Conservation (phyloP, 768 basidiomycete genomes). For the Tylopilus cervinicoccineus region DNA sequence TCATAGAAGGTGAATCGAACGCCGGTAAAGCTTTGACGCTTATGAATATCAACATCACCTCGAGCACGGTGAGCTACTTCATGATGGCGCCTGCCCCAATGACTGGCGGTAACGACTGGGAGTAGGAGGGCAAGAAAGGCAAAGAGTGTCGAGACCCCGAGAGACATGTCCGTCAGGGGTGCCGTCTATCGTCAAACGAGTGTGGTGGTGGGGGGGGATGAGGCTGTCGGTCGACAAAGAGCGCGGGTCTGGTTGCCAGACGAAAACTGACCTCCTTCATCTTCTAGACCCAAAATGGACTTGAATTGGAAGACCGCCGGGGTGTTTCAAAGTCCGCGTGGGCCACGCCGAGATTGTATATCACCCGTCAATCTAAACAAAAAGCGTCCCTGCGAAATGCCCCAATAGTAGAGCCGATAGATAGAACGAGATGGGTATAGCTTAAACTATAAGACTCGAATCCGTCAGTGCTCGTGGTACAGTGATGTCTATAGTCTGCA, state of each 20-base stretch:
- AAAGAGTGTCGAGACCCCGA: slow-evolving; percentile 28
- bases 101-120: slow-evolving; percentile 32
- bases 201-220: slow-evolving; percentile 4
- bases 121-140: slow-evolving; percentile 33
- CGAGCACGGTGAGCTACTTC: slow-evolving; percentile 47
- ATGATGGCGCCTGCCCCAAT: slow-evolving; percentile 39
- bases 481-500: slow-evolving; percentile 17
- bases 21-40: slow-evolving; percentile 31
- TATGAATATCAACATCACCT: slow-evolving; percentile 38
- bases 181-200: slow-evolving; percentile 16
- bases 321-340: too few relatives aligned
- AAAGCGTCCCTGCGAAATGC: neutral
- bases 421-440: slow-evolving; percentile 28
- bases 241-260: slow-evolving; percentile 12
- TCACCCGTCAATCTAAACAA: slow-evolving; percentile 6
- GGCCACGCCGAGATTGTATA: too few relatives aligned
- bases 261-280: slow-evolving; percentile 8
- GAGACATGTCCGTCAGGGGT: slow-evolving; percentile 13
- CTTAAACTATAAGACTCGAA: slow-evolving; percentile 10
- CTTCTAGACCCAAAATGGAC: too few relatives aligned
- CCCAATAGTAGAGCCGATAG: slow-evolving; percentile 2
- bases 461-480: slow-evolving; percentile 19
- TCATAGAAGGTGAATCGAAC: slow-evolving; percentile 55
- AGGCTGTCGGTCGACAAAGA: neutral
- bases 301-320: too few relatives aligned